Evolutionary conservation across 352 stramenopile genomes (phyloP), one percentile per base, ranked within the genome.

Genomic region (Phytopythium sindhum): DNA sequence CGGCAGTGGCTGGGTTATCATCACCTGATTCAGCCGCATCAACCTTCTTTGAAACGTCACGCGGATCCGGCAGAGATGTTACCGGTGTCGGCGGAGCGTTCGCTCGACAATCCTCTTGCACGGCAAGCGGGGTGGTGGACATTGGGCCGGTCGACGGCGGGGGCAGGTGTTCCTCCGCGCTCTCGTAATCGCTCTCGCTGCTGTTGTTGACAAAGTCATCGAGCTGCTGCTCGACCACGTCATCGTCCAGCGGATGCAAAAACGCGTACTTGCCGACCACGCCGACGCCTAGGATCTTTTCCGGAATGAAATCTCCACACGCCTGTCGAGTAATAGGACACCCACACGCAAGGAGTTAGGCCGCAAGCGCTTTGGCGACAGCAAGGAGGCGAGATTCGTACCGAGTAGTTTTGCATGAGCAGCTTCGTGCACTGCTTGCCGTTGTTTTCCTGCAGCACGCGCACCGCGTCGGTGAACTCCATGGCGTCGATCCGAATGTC

Each of bases 381-480:
- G 0, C 8, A 26, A 24, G 47, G 8, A 26, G 26, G 15, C n/a
- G 37, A 44, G 3, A 12, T 7, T 57, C 72, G 15, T 64, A 86
- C 77, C 62, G 84, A 91, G 55, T 92, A 95, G 51, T 95, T 95
- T 59, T 95, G 86, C 84, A 95, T 93, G 21, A 95, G 72, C 31
- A 95, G 56, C 60, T 93, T 95, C 17, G 84, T 95, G 71, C 86
- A 95, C 66, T 89, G 82, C 42, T 88, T 82, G 37, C 86, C 86
- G 51, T 95, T 95, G 68, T 95, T 93, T 47, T 93, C 84, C 45
- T 95, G 86, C 14, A 95, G 71, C 23, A 93, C 80, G 44, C 75
- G 83, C 24, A 95, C 84, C 4, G 86, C 84, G 24, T 90, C 80
- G 6, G 69, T 64, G 60, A 95, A 95, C 45, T 91, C 82, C 81